These are phyloP conservation scores for Daucus carota DNA, from an alignment of 129 eudicot species.

Conservation along the genomic window DNA sequence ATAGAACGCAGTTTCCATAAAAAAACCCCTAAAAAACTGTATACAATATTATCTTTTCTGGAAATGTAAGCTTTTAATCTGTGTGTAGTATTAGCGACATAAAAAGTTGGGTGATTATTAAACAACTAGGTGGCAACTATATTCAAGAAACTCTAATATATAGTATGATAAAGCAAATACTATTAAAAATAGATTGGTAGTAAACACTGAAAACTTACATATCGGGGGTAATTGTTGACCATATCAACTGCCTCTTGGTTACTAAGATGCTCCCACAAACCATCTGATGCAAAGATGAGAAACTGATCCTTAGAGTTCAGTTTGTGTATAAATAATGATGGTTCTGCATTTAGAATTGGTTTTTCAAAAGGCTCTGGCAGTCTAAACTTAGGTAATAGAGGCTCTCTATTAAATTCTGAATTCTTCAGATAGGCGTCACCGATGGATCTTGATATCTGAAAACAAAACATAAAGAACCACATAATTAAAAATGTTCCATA, in stretches of 20 bases:
- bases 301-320: constrained; percentile 61
- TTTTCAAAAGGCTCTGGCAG: constrained; percentile 49
- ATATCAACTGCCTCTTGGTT: constrained; percentile 87
- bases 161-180: background rate
- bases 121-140: background rate
- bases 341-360: constrained; percentile 78
- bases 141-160: background rate
- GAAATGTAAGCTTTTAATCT: background rate
- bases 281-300: constrained; percentile 88
- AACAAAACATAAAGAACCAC: constrained; percentile 4
- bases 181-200: background rate
- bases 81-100: background rate
- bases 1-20: background rate
- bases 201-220: constrained; percentile 40
- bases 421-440: constrained; percentile 88
- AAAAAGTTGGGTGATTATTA: background rate
- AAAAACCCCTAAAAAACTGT: background rate
- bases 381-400: constrained; percentile 67
- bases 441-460: constrained; percentile 79
- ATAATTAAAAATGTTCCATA: constrained; percentile 2
- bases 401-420: constrained; percentile 66
- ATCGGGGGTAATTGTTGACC: constrained; percentile 55
- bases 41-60: background rate
- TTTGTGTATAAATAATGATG: constrained; percentile 56
- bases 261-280: constrained; percentile 96